Conservation (phyloP, 75 land plant genomes). For the Gnetum montanum region DNA sequence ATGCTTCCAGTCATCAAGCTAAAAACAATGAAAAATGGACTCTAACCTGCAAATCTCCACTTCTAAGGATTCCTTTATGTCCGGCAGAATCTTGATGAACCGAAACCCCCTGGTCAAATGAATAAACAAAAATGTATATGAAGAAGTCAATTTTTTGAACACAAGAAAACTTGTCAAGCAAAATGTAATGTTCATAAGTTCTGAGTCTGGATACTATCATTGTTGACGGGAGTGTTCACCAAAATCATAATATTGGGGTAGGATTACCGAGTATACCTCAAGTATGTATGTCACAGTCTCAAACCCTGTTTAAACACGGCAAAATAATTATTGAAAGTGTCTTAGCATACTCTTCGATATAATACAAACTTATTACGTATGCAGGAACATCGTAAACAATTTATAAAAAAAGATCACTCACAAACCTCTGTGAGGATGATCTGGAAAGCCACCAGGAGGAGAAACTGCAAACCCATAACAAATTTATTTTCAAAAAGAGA, state of each 20-base stretch:
- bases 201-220: not conserved
- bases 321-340: not conserved
- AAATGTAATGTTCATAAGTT: not conserved
- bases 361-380: not conserved
- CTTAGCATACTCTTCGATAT: not conserved
- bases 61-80: constrained; percentile 27
- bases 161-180: not conserved
- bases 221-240: not conserved
- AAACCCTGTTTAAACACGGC: constrained; percentile 41
- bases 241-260: too few relatives aligned
- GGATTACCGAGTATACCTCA: constrained; percentile 43
- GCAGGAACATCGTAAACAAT: not conserved
- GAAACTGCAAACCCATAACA: constrained; percentile 37
- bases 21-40: not conserved
- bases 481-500: not conserved
- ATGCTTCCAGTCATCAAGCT: not conserved
- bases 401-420: not conserved
- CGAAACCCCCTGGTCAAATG: constrained; percentile 23
- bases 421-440: constrained; percentile 91
- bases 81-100: constrained; percentile 38
- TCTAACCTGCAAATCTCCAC: constrained; percentile 36
- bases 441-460: constrained; percentile 89
- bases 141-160: not conserved
- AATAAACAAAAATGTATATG: not conserved
- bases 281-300: constrained; percentile 95